phyloP scores from a whole-genome alignment of 805 yeast species.

The Lachancea kluyveri region DNA sequence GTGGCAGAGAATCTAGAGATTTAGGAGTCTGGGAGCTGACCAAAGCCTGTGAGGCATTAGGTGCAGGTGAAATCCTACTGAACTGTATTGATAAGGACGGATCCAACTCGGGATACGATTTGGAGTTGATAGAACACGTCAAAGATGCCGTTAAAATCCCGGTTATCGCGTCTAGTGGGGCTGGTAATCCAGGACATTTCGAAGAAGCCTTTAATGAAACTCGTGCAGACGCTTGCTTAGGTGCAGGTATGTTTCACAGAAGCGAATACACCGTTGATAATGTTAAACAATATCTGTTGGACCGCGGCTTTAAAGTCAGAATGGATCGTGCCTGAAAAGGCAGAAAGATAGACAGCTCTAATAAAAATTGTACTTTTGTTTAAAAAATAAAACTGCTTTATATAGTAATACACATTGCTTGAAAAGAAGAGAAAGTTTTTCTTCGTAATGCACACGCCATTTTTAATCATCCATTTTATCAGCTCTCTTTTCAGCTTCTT shows the following conservation, averaged over 20 bases:
- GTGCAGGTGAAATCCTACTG: conserved; percentile 92
- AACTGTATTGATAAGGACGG: conserved; percentile 98
- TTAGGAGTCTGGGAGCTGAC: conserved; percentile 89
- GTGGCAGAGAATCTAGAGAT: conserved; percentile 88
- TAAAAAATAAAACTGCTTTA: not conserved
- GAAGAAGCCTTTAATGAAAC: conserved; percentile 80
- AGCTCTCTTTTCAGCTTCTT: conserved; percentile 38
- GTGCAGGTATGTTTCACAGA: conserved; percentile 98
- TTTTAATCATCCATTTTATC: conserved; percentile 50
- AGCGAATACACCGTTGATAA: conserved; percentile 84
- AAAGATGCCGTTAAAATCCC: conserved; percentile 78
- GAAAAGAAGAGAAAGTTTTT: not conserved
- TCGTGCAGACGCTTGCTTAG: conserved; percentile 90
- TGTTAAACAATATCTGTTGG: conserved; percentile 63
- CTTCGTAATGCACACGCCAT: conserved; percentile 33
- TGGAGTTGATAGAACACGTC: conserved; percentile 75
- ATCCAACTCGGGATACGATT: conserved; percentile 86
- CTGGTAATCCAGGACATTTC: conserved; percentile 90
- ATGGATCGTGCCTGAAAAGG: conserved; percentile 43
- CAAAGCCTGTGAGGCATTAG: conserved; percentile 81
- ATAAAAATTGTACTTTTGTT: conserved; percentile 1
- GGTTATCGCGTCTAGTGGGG: conserved; percentile 96
- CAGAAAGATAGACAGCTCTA: not conserved
- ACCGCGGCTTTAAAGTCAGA: conserved; percentile 66
- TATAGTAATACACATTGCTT: not conserved